Evolutionary conservation across 306 rosid species (phyloP), one percentile per base, ranked within the genome.

Genomic region (Vicia faba): DNA sequence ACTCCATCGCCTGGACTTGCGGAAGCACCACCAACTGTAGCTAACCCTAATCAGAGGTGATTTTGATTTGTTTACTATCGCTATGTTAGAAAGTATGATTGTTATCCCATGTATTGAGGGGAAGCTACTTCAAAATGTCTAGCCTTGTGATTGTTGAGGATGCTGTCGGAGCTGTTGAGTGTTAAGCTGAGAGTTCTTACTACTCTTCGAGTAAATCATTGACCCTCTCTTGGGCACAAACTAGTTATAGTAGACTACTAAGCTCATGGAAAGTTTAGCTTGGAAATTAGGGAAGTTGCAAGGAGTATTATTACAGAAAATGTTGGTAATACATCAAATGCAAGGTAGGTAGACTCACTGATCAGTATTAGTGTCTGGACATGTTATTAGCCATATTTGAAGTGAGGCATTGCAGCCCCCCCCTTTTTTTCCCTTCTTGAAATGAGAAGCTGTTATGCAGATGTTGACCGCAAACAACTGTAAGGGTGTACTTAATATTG

Each of bases 41-140:
- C 71, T 44, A 79, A 90, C 71, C 75, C 87, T 23, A 70, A 56
- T 16, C 81, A 59, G 46, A 80, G 84, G 67, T 90, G 91, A 78
- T 68, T 51, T 36, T 69, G 67, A 62, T 70, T 64, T 67, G 68
- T 25, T 38, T 61, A 26, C 26, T 25, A 8, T 23, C 26, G 31
- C 64, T 35, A 36, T 12, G 62, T 62, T 53, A 81, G 75, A 77
- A 62, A 29, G 70, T 73, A 68, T 63, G 76, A 74, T 45, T 83
- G 57, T 64, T 74, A 50, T 74, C 71, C 41, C 5, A 66, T 70
- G 67, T 66, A 50, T 54, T 12, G 61, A 36, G 28, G 62, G 61
- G 60, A 75, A 75, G 38, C 73, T 49, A 67, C 68, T 64, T 60
- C 46, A 20, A 62, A 76, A 70, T 73, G 66, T 61, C 60, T 60